Evolutionary conservation across 2,329 filamentous ascomycete species (phyloP).

Genomic region (Cytospora chrysosperma): DNA sequence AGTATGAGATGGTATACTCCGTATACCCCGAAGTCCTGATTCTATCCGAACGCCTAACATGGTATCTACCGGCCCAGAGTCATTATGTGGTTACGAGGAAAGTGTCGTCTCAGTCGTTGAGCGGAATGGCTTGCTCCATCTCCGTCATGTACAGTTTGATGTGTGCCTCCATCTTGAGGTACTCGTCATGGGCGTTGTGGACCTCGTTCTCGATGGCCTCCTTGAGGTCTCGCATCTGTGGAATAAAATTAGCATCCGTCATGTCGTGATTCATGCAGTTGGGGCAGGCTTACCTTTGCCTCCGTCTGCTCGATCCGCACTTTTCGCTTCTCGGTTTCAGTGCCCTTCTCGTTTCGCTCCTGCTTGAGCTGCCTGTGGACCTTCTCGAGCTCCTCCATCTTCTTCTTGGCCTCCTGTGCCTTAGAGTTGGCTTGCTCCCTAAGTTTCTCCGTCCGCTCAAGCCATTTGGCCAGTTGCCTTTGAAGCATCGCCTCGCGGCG

Average conservation of each 20-base stretch:
- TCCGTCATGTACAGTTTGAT: conserved; percentile 98
- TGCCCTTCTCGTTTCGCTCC: conserved; percentile 81
- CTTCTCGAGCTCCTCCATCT: conserved; percentile 84
- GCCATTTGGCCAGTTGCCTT: conserved; percentile 81
- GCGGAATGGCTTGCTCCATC: conserved; percentile 84
- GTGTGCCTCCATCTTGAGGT: conserved; percentile 95
- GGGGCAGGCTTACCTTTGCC: conserved; percentile 73
- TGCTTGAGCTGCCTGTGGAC: conserved; percentile 79
- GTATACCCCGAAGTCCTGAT: conserved; percentile 2
- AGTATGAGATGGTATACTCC: neutral
- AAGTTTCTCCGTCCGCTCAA: conserved; percentile 81
- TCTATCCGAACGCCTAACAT: conserved; percentile 20
- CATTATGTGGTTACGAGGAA: conserved; percentile 32
- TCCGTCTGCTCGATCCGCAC: conserved; percentile 98
- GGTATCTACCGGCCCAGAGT: conserved; percentile 23
- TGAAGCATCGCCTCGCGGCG: conserved; percentile 80
- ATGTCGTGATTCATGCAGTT: conserved; percentile 5
- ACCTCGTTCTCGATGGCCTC: conserved; percentile 97
- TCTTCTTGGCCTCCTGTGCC: conserved; percentile 74
- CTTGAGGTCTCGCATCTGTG: conserved; percentile 92
- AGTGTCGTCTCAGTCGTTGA: conserved; percentile 7
- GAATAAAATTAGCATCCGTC: conserved; percentile 27
- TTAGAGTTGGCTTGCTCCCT: conserved; percentile 79
- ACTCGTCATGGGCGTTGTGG: conserved; percentile 86
- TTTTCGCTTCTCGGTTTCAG: conserved; percentile 86